Evolutionary conservation across 2,329 filamentous ascomycete genomes (phyloP).

Genomic region (Ophiostoma novo-ulmi): DNA sequence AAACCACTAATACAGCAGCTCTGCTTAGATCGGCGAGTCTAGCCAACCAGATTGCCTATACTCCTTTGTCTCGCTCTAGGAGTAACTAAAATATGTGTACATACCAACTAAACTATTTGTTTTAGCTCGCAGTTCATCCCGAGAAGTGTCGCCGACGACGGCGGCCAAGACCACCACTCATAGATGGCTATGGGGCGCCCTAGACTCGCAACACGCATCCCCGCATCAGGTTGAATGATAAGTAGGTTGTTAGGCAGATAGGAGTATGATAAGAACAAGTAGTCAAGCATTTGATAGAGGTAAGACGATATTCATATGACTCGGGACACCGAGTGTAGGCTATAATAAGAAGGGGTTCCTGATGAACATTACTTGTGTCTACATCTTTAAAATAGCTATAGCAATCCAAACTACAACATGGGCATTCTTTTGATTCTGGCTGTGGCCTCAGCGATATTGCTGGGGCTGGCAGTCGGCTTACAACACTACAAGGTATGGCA

Average conservation of each 20-base stretch:
- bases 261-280: background rate
- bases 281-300: background rate
- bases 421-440: background rate
- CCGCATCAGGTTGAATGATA: background rate
- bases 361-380: background rate
- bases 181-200: background rate
- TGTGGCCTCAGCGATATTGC: background rate
- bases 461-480: background rate
- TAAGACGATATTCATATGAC: background rate
- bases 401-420: background rate
- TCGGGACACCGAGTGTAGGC: no score
- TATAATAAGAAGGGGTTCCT: background rate
- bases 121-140: background rate
- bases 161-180: conserved; percentile 14
- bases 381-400: background rate
- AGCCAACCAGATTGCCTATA: background rate
- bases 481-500: background rate
- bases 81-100: background rate
- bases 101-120: background rate
- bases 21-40: background rate
- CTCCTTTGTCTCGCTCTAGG: background rate
- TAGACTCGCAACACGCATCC: background rate
- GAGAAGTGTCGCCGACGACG: conserved; percentile 12
- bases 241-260: background rate
- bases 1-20: background rate